Conservation (phyloP, 805 yeast genomes). For the Sugiyamaella valdiviana region DNA sequence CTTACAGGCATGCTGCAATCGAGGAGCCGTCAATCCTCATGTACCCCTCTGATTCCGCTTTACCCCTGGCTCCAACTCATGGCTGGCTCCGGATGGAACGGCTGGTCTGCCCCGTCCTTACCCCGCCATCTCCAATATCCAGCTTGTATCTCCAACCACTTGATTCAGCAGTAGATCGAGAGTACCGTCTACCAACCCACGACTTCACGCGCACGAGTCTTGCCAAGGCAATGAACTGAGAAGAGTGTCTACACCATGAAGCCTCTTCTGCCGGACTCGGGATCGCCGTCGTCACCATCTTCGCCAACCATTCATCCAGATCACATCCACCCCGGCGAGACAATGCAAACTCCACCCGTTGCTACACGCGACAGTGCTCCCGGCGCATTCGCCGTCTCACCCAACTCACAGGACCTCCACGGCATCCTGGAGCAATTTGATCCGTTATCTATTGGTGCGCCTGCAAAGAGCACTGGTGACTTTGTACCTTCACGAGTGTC, state of each 20-base stretch:
- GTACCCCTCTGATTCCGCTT: too few relatives aligned
- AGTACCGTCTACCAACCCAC: background rate
- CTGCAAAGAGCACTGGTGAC: background rate
- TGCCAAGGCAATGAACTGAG: too few relatives aligned
- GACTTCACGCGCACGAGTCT: too few relatives aligned
- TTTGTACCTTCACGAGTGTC: background rate
- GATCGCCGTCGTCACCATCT: conserved; percentile 1
- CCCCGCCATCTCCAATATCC: background rate
- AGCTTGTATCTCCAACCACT: background rate
- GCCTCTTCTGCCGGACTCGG: background rate
- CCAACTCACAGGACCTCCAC: conserved; percentile 15
- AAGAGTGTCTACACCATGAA: background rate
- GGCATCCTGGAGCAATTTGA: conserved; percentile 24
- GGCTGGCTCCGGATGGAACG: too few relatives aligned
- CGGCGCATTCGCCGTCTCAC: conserved; percentile 11
- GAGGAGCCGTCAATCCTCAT: too few relatives aligned
- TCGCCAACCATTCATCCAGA: conserved; percentile 15
- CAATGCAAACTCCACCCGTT: conserved; percentile 7
- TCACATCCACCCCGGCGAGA: conserved; percentile 13
- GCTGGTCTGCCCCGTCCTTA: background rate
- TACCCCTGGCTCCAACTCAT: too few relatives aligned
- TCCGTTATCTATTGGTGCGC: conserved; percentile 14
- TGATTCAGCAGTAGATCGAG: background rate
- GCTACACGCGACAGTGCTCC: conserved; percentile 9
- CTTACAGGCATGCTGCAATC: too few relatives aligned